These are phyloP conservation scores for Mortierella sp. DNA, from an alignment of 371 early-diverging fungal species.

Conservation along the genomic window DNA sequence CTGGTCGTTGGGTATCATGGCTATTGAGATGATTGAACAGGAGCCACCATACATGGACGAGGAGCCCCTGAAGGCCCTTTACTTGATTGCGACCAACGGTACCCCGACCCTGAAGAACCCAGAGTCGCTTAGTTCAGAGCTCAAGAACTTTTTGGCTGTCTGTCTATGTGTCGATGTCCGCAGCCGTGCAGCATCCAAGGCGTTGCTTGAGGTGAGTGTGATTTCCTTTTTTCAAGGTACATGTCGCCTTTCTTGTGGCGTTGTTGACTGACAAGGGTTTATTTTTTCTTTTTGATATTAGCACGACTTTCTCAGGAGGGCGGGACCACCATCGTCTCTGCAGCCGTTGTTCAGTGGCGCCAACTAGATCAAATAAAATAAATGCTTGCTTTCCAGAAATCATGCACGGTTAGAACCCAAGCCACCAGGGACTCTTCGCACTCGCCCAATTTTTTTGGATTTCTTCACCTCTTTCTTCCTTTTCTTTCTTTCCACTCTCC, in stretches of 20 bases:
- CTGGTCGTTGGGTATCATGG: slow-evolving; percentile 96
- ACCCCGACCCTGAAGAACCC: slow-evolving; percentile 95
- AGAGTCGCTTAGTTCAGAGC: slow-evolving; percentile 80
- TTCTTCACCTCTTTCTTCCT: neutral
- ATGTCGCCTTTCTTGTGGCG: neutral
- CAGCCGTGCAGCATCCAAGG: slow-evolving; percentile 86
- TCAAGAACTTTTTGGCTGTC: slow-evolving; percentile 90
- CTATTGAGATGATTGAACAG: slow-evolving; percentile 98
- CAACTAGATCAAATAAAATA: slow-evolving; percentile 11
- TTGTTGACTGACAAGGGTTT: neutral
- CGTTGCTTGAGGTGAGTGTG: slow-evolving; percentile 71
- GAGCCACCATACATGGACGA: slow-evolving; percentile 98
- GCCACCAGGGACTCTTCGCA: slow-evolving; percentile 1
- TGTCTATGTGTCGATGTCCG: slow-evolving; percentile 93
- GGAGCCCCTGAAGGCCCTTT: slow-evolving; percentile 94
- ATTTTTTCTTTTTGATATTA: slow-evolving; percentile 6
- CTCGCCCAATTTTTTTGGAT: slow-evolving; percentile 6
- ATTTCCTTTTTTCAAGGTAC: neutral
- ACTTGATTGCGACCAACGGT: slow-evolving; percentile 97
- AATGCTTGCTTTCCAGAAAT: too few species aligned
- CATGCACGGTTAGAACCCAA: neutral
- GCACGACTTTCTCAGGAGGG: slow-evolving; percentile 77
- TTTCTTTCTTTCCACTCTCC: neutral
- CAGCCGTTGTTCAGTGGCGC: slow-evolving; percentile 36
- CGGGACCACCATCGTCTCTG: slow-evolving; percentile 28